Conservation (phyloP, 2,329 filamentous ascomycete genomes). For the Clarireedia sp. region DNA sequence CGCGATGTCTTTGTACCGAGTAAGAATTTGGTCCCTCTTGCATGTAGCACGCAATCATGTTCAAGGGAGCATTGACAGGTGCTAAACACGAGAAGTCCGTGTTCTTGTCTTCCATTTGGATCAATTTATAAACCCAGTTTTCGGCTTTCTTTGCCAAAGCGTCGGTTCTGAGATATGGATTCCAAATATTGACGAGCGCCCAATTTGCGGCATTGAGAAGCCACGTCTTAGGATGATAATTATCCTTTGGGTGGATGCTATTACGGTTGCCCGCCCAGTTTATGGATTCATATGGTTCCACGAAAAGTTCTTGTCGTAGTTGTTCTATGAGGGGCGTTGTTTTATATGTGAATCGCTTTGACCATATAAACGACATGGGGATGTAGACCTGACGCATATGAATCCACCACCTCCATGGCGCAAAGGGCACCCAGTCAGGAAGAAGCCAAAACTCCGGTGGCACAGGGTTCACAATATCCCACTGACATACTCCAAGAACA, state of each 20-base stretch:
- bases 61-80: constrained; percentile 86
- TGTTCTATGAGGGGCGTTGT: constrained; percentile 65
- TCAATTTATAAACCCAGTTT: constrained; percentile 71
- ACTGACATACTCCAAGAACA: constrained; percentile 71
- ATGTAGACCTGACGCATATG: constrained; percentile 96
- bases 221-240: constrained; percentile 90
- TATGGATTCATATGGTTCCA: constrained; percentile 69
- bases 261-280: constrained; percentile 74
- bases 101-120: constrained; percentile 88
- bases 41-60: constrained; percentile 78
- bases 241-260: constrained; percentile 69
- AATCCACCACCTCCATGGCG: constrained; percentile 96
- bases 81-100: constrained; percentile 81
- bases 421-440: constrained; percentile 82
- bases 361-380: constrained; percentile 86
- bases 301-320: constrained; percentile 75
- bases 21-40: constrained; percentile 69
- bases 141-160: constrained; percentile 64
- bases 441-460: constrained; percentile 91
- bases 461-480: constrained; percentile 91
- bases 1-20: constrained; percentile 67
- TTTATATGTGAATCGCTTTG: constrained; percentile 70
- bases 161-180: constrained; percentile 64
- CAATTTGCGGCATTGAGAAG: constrained; percentile 73
- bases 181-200: constrained; percentile 71